These are phyloP conservation scores for Heliamphora exappendiculata DNA, from an alignment of 148 eudicot genomes.

Conservation along the genomic window DNA sequence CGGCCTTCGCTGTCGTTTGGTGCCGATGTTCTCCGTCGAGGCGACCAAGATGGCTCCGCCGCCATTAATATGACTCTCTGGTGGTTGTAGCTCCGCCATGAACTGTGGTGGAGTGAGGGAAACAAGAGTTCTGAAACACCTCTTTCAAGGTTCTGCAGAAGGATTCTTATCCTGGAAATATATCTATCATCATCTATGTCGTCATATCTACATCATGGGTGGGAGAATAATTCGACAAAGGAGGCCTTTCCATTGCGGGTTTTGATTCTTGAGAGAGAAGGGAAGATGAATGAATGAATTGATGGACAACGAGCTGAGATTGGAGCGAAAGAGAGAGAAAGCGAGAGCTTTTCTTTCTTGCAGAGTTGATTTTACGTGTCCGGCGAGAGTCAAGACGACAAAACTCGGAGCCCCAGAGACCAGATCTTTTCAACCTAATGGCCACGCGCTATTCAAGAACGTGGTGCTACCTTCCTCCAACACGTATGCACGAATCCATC, in stretches of 20 bases:
- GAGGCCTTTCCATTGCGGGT: not conserved
- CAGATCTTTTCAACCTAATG: too few relatives aligned
- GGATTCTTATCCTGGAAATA: not conserved
- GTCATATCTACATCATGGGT: not conserved
- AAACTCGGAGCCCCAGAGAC: too few relatives aligned
- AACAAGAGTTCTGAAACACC: not conserved
- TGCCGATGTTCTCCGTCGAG: conserved; percentile 10
- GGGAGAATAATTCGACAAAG: not conserved
- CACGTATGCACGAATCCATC: too few relatives aligned
- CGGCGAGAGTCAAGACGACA: not conserved
- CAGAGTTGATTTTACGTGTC: too few relatives aligned
- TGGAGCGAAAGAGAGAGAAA: not conserved
- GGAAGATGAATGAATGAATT: conserved; percentile 1
- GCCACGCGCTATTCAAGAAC: too few relatives aligned
- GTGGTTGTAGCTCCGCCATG: conserved; percentile 22
- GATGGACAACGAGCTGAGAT: not conserved
- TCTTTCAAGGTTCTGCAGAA: not conserved
- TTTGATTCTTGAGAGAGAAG: not conserved
- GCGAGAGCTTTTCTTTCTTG: too few relatives aligned
- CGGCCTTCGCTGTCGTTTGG: conserved; percentile 39
- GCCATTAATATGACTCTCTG: conserved; percentile 19
- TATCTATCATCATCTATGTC: not conserved
- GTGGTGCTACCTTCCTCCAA: too few relatives aligned
- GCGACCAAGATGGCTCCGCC: not conserved
- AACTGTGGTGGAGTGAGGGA: not conserved